Evolutionary conservation across 306 rosid species (phyloP).

Genomic region (Pterocarpus macrocarpus): DNA sequence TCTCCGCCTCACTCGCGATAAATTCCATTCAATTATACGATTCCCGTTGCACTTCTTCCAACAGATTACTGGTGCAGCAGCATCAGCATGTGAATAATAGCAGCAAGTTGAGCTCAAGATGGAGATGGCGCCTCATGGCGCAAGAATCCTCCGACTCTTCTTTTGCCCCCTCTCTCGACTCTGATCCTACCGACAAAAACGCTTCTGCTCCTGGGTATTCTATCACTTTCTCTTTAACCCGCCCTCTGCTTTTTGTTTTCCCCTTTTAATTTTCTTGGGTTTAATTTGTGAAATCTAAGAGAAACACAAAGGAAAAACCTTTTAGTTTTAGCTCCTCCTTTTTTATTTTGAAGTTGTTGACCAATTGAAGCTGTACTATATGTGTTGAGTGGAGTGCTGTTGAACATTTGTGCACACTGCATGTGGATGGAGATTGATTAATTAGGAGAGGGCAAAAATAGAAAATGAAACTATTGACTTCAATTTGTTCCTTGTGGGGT

Average conservation of each 20-base stretch:
- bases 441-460: background rate
- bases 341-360: background rate
- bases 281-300: too few species aligned
- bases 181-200: conserved; percentile 68
- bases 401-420: background rate
- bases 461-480: background rate
- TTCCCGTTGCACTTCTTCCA: background rate
- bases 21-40: conserved; percentile 37
- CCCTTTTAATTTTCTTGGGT: background rate
- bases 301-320: too few species aligned
- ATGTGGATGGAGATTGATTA: background rate
- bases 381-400: conserved; percentile 6
- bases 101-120: conserved; percentile 40
- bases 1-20: conserved; percentile 43
- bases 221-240: background rate
- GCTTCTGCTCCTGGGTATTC: conserved; percentile 68
- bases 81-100: conserved; percentile 36
- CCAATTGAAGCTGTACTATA: too few species aligned
- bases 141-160: conserved; percentile 67
- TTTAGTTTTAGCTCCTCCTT: background rate
- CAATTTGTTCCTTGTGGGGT: background rate
- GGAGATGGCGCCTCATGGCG: conserved; percentile 60
- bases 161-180: conserved; percentile 66
- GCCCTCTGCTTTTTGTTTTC: background rate
- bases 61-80: background rate